Evolutionary conservation across 805 yeast genomes (phyloP), one percentile per base, ranked within the genome.

Genomic region (Starmera dryadoides): DNA sequence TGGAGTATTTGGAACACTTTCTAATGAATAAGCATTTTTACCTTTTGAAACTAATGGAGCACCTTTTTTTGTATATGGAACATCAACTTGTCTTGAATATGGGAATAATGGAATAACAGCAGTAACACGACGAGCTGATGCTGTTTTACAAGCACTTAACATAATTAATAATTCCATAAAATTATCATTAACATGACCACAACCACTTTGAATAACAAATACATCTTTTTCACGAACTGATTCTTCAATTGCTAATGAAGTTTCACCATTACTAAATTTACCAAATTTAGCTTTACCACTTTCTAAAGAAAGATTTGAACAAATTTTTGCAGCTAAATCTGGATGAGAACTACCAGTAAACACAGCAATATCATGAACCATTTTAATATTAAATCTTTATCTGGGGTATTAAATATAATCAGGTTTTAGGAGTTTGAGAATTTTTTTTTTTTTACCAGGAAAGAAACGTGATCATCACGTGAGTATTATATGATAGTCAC

Each of bases 61-160:
- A 11, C 94, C 93, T 29, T 76, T 73, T 54, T 75, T 73, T 41
- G 85, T 78, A 54, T 83, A 84, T 25, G 96, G 95, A 29, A 86
- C 78, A 60, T 91, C 98, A 4, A 96, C 95, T 62, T 93, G 99
- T 55, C 99, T 74, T 3, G 95, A 85, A 58, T 93, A 93, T 21
- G 98, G 96, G 62, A 93, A 93, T 44, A 88, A 70, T 4, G 99
- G 98, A 60, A 93, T 80, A 23, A 93, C 98, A 11, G 97, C 97
- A 18, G 75, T 93, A 58, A 93, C 89, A 58, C 87, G 86, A 49
- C 86, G 83, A 18, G 99, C 99, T 17, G 96, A 85, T 3, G 98
- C 99, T 38, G 97, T 96, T 51, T 91, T 81, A 63, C 98, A 91
- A 39, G 98, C 98, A 34, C 93, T 79, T 32, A 93, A 84, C 51